Conservation (phyloP, 2,329 filamentous ascomycete genomes). For the Botrytis fabae region DNA sequence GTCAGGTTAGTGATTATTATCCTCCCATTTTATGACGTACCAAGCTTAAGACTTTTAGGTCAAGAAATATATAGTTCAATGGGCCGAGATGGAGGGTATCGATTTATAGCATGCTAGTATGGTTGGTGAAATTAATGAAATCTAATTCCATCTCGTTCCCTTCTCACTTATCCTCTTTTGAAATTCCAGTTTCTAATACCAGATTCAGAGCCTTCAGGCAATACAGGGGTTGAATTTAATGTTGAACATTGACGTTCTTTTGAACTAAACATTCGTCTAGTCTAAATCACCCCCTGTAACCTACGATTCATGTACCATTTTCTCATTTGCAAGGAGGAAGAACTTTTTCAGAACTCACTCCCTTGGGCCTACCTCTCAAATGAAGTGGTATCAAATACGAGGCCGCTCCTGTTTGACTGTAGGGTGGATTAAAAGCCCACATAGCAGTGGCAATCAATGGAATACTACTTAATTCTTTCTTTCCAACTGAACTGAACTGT, state of each 20-base stretch:
- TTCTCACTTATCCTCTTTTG: neutral
- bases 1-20: conserved; percentile 60
- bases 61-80: conserved; percentile 28
- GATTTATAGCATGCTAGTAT: conserved; percentile 15
- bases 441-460: neutral
- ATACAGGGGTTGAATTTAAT: neutral
- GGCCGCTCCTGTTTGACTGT: neutral
- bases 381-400: neutral
- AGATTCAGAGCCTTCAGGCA: neutral
- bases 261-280: neutral
- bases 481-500: neutral
- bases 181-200: neutral
- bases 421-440: neutral
- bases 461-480: neutral
- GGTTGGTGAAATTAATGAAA: neutral
- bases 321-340: neutral
- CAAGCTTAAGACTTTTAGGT: conserved; percentile 26
- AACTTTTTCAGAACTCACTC: neutral
- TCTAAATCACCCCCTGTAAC: no score
- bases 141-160: neutral
- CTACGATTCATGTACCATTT: neutral
- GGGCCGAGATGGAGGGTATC: conserved; percentile 23
- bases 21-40: neutral
- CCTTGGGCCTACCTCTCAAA: neutral
- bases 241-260: neutral